Conservation (phyloP, 2,329 filamentous ascomycete species). For the Botryotinia narcissicola region DNA sequence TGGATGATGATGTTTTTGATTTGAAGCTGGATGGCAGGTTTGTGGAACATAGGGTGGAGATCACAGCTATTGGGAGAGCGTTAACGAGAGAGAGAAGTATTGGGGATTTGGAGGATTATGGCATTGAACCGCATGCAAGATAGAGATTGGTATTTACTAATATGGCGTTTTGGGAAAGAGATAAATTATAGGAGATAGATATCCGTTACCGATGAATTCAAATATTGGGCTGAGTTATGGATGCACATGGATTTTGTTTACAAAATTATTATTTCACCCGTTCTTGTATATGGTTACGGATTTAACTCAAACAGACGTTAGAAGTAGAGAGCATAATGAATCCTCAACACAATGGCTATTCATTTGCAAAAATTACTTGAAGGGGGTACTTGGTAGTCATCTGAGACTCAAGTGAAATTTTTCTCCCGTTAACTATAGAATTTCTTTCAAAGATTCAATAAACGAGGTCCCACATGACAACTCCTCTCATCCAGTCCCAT, state of each 20-base stretch:
- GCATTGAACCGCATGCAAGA: neutral
- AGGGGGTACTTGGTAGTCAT: neutral
- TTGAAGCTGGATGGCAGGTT: neutral
- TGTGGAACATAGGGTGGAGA: slow-evolving; percentile 5
- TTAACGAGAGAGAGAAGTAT: neutral
- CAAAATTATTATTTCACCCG: neutral
- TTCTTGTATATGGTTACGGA: neutral
- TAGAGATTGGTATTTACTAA: neutral
- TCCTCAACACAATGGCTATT: neutral
- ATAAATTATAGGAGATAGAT: neutral
- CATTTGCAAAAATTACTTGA: neutral
- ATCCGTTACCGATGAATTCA: too few species aligned
- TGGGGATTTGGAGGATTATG: neutral
- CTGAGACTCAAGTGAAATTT: neutral
- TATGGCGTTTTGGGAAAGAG: neutral
- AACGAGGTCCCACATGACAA: neutral
- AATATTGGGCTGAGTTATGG: too few species aligned
- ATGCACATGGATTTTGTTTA: neutral
- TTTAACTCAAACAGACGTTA: neutral
- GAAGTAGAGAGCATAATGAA: neutral
- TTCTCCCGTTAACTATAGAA: neutral
- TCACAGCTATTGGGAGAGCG: neutral
- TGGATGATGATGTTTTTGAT: neutral
- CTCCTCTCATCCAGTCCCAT: neutral
- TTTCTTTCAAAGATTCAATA: neutral